Evolutionary conservation across 2,329 filamentous ascomycete genomes (phyloP), one percentile per base, ranked within the genome.

Genomic region (Penicillium sumatraense): DNA sequence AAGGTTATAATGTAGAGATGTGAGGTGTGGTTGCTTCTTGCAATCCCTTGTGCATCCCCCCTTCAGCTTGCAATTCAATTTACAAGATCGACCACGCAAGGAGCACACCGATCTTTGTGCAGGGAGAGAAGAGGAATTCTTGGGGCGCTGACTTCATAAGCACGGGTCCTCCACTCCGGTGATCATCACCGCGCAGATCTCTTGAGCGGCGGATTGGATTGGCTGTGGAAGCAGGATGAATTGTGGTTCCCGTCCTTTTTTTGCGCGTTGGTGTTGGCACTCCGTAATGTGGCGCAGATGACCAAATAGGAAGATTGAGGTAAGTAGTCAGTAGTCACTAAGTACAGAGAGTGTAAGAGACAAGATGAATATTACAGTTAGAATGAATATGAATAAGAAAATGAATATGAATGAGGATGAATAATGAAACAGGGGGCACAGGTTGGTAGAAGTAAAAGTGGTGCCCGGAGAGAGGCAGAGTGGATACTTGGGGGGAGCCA

Each of bases 121-220:
- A 64, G 53, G 53, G 48, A 42, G 48, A 53, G 56, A 58, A 57
- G n/a, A n/a, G 55, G 57, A 64, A 56, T 57, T 53, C 54, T 59
- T 47, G 54, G 59, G 49, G 52, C 44, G 62, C 54, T 59, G 62
- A 65, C 56, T 65, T 66, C 63, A 66, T 60, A 57, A 46, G 58
- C 54, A 60, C 61, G 56, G 54, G 42, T 54, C 55, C 51, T 59
- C 56, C 56, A 56, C 59, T 51, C 51, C 38, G 52, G 47, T 63
- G 63, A 65, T 66, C 63, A 60, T 58, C 60, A 46, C 48, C 35
- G 44, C 50, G 63, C 58, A 62, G 62, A 66, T 66, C 63, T 8
- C 29, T 29, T 35, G 29, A 49, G 40, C 36, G n/a, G 48, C n/a
- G 47, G 20, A 14, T 54, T 3, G 50, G 62, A 64, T 64, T 65